Percentiles rank a stretch among this genome's conserved stretches.
phyloP scores from a whole-genome alignment of 306 rosid genomes.

The Neltuma alba region DNA sequence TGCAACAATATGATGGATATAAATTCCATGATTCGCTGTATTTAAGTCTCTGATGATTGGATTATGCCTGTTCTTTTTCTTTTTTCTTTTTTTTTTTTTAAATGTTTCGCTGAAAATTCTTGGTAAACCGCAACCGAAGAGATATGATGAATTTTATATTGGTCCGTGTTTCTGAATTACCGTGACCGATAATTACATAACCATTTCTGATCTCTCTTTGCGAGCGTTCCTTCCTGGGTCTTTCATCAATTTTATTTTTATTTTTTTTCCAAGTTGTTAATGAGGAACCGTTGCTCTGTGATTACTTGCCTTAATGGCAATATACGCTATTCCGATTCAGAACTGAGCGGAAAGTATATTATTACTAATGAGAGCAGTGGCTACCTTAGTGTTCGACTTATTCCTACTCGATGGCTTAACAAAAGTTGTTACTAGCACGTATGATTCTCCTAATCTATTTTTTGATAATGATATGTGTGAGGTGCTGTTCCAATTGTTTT shows the following conservation, averaged over 20 bases:
- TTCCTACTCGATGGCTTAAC: background rate
- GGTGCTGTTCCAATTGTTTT: background rate
- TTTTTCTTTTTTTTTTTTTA: accelerated
- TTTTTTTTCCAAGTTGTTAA: accelerated
- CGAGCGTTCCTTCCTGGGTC: background rate
- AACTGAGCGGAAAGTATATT: constrained; percentile 39
- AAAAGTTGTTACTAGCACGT: too few relatives aligned
- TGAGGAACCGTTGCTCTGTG: constrained; percentile 53
- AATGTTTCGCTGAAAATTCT: too few relatives aligned
- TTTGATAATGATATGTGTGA: background rate
- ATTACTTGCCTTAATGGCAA: constrained; percentile 61
- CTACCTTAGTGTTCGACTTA: background rate
- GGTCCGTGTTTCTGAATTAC: constrained; percentile 86
- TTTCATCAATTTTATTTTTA: background rate
- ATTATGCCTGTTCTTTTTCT: background rate
- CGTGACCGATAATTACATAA: constrained; percentile 57
- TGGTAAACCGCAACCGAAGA: background rate
- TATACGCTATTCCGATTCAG: constrained; percentile 81
- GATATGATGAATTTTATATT: constrained; percentile 65
- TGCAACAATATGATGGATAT: constrained; percentile 95
- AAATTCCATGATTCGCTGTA: constrained; percentile 66
- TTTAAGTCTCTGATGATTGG: constrained; percentile 90
- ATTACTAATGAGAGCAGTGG: constrained; percentile 51
- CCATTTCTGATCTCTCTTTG: constrained; percentile 61
- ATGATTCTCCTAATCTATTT: background rate